phyloP scores from a whole-genome alignment of 768 basidiomycete genomes.

The Lactifluus echinatus region DNA sequence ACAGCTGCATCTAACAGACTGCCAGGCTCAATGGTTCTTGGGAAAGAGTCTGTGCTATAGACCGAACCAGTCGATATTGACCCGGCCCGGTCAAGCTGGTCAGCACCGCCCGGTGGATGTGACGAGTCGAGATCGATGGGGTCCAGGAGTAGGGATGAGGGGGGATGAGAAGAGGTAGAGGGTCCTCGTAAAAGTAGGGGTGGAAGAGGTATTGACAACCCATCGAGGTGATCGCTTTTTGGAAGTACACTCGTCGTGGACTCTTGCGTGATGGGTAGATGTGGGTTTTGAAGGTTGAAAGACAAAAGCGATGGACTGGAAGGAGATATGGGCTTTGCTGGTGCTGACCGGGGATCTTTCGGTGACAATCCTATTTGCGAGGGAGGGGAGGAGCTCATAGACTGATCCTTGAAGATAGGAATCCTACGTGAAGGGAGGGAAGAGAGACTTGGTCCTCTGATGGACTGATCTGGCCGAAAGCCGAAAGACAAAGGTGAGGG shows the following conservation, averaged over 20 bases:
- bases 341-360: neutral
- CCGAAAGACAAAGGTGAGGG: neutral
- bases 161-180: neutral
- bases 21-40: neutral
- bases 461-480: neutral
- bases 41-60: neutral
- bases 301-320: neutral
- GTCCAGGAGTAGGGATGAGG: slow-evolving; percentile 1
- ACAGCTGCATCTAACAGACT: slow-evolving; percentile 5
- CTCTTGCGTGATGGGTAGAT: neutral
- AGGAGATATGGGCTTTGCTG: slow-evolving; percentile 2
- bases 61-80: neutral
- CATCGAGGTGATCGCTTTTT: neutral
- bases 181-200: neutral
- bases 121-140: neutral
- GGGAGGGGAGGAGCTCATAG: slow-evolving; percentile 16
- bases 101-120: neutral
- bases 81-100: neutral
- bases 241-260: neutral
- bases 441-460: neutral
- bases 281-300: neutral
- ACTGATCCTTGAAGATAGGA: neutral
- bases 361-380: neutral
- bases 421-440: neutral
- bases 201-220: neutral